These are phyloP conservation scores for Tubosaeta sp. DNA, from an alignment of 768 basidiomycete species.

Conservation along the genomic window DNA sequence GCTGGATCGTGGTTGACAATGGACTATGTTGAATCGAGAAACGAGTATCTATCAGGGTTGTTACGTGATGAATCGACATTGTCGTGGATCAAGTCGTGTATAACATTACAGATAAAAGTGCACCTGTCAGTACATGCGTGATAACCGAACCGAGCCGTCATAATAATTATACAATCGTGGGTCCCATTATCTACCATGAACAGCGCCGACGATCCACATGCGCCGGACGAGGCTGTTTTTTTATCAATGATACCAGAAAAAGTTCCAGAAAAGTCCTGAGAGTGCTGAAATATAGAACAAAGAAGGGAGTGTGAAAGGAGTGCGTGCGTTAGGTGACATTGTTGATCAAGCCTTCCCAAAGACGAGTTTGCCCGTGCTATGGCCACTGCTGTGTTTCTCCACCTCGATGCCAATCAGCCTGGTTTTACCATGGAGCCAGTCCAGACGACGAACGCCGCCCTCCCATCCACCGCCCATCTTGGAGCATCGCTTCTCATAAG, in stretches of 20 bases:
- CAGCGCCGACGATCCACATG: constrained; percentile 10
- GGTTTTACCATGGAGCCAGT: constrained; percentile 63
- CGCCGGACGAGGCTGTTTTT: constrained; percentile 6
- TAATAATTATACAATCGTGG: constrained; percentile 19
- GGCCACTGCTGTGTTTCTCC: constrained; percentile 39
- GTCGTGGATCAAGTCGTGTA: neutral
- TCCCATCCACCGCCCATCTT: constrained; percentile 67
- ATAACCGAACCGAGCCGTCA: constrained; percentile 5
- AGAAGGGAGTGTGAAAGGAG: constrained; percentile 1
- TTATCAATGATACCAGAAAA: constrained; percentile 2
- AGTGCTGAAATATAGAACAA: neutral
- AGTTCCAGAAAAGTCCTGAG: neutral
- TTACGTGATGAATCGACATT: too few species aligned
- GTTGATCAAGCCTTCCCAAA: constrained; percentile 39
- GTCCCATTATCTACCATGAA: constrained; percentile 16
- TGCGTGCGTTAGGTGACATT: neutral
- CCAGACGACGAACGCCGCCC: constrained; percentile 60
- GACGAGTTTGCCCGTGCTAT: constrained; percentile 44
- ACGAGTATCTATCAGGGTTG: too few species aligned
- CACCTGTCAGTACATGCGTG: constrained; percentile 12
- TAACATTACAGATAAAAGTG: constrained; percentile 23
- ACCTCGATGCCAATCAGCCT: constrained; percentile 59
- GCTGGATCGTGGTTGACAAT: constrained; percentile 14
- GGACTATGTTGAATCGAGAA: neutral
- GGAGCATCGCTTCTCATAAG: constrained; percentile 60